phyloP scores from a whole-genome alignment of 768 basidiomycete species.

The Daedaleopsis sinensis region DNA sequence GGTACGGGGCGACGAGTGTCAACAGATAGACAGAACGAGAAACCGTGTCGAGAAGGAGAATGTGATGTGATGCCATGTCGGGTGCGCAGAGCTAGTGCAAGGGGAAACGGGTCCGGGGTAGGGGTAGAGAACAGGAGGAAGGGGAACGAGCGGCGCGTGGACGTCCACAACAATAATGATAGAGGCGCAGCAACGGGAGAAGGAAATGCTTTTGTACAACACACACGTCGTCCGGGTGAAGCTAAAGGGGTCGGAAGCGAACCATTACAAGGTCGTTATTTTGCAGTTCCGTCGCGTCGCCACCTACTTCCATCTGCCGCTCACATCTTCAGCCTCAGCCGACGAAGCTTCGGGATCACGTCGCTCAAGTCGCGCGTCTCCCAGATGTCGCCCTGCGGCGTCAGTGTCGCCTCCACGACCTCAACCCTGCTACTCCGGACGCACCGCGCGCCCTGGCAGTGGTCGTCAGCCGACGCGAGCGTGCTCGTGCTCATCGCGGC shows the following conservation, averaged over 20 bases:
- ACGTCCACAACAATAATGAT: not conserved
- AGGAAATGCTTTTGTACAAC: not conserved
- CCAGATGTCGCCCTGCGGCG: conserved; percentile 16
- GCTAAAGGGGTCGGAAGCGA: not conserved
- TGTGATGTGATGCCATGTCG: not conserved
- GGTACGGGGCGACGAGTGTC: too few relatives aligned
- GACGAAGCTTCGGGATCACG: conserved; percentile 21
- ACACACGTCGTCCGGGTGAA: not conserved
- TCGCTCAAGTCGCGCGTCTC: conserved; percentile 19
- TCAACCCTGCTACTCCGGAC: conserved; percentile 13
- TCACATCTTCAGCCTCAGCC: conserved; percentile 18
- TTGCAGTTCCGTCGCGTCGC: not conserved
- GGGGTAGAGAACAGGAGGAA: not conserved
- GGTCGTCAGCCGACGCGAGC: not conserved
- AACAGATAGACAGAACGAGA: too few relatives aligned
- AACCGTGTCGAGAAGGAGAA: too few relatives aligned
- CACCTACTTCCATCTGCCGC: too few relatives aligned
- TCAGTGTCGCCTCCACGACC: conserved; percentile 18
- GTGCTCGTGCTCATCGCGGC: not conserved
- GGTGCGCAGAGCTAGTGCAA: not conserved
- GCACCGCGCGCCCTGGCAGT: conserved; percentile 1
- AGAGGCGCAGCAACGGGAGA: not conserved
- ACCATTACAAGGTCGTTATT: not conserved
- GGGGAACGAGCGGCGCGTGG: not conserved
- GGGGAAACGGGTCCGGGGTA: not conserved